Percentiles rank a stretch among this genome's conserved stretches.
Conservation (phyloP, 1,284 basidiomycete species). For the Trichosporon sp. region DNA sequence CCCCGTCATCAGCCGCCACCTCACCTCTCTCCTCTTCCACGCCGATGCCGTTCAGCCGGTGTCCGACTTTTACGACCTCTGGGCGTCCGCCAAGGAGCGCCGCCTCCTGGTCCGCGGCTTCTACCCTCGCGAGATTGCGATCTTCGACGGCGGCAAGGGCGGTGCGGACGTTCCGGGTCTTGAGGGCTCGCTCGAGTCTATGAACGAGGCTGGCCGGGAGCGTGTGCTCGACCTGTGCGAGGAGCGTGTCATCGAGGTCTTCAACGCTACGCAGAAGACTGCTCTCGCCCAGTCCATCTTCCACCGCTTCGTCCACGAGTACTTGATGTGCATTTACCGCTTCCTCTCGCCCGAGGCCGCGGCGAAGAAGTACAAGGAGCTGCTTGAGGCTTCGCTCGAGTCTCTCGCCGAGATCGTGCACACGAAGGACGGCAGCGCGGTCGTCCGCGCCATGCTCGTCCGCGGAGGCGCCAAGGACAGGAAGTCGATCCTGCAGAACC, state of each 20-base stretch:
- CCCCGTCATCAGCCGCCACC: slow-evolving; percentile 71
- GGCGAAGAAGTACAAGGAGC: slow-evolving; percentile 56
- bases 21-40: slow-evolving; percentile 75
- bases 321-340: slow-evolving; percentile 53
- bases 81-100: slow-evolving; percentile 78
- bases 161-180: slow-evolving; percentile 60
- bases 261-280: slow-evolving; percentile 86
- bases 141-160: slow-evolving; percentile 71
- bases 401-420: slow-evolving; percentile 85
- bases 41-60: slow-evolving; percentile 77
- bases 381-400: slow-evolving; percentile 66
- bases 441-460: slow-evolving; percentile 77
- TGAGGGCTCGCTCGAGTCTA: slow-evolving; percentile 66
- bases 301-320: slow-evolving; percentile 66
- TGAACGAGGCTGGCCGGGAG: slow-evolving; percentile 66
- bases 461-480: slow-evolving; percentile 82
- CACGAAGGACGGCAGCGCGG: slow-evolving; percentile 84
- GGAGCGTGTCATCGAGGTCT: slow-evolving; percentile 76
- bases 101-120: slow-evolving; percentile 77
- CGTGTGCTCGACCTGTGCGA: slow-evolving; percentile 70
- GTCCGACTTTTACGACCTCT: slow-evolving; percentile 82
- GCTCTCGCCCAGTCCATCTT: slow-evolving; percentile 80
- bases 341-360: slow-evolving; percentile 51
- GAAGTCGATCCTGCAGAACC: slow-evolving; percentile 79
- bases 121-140: slow-evolving; percentile 78